These are phyloP conservation scores for Mrakia blollopis DNA, from an alignment of 768 basidiomycete genomes.

Conservation along the genomic window DNA sequence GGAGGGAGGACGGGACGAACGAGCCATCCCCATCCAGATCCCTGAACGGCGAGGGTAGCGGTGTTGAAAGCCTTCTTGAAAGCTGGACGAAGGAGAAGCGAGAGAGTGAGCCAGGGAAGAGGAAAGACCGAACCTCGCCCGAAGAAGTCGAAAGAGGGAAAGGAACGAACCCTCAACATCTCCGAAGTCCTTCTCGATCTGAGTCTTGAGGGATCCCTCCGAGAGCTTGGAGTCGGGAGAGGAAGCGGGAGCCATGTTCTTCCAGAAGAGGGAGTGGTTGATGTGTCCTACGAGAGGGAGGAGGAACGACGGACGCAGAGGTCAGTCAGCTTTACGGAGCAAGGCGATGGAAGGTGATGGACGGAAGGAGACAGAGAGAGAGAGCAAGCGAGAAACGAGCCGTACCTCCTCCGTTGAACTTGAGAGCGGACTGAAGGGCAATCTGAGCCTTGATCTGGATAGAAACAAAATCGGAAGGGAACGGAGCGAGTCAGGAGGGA, in stretches of 20 bases:
- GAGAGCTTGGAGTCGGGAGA: slow-evolving; percentile 49
- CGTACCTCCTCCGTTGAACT: slow-evolving; percentile 78
- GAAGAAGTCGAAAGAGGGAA: too few species aligned
- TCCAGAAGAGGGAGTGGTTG: slow-evolving; percentile 83
- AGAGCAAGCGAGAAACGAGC: too few species aligned
- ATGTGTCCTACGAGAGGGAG: slow-evolving; percentile 21
- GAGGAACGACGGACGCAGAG: background rate
- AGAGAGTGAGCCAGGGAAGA: background rate
- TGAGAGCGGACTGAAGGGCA: slow-evolving; percentile 80
- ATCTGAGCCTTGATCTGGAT: slow-evolving; percentile 51
- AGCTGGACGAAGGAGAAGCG: slow-evolving; percentile 24
- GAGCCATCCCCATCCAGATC: slow-evolving; percentile 95
- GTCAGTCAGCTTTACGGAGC: slow-evolving; percentile 57
- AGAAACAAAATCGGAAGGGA: background rate
- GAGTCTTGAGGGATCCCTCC: slow-evolving; percentile 56
- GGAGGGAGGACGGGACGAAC: slow-evolving; percentile 45
- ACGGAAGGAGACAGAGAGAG: slow-evolving; percentile 58
- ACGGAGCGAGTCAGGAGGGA: background rate
- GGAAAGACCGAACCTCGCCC: too few species aligned
- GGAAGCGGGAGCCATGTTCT: slow-evolving; percentile 75
- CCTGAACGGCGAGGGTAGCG: slow-evolving; percentile 78
- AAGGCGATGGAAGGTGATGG: slow-evolving; percentile 24
- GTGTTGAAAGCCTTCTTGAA: slow-evolving; percentile 80
- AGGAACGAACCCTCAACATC: slow-evolving; percentile 52
- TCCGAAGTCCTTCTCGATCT: slow-evolving; percentile 64